phyloP scores from a whole-genome alignment of 2,329 filamentous ascomycete genomes.

The Penicillium aurantiogriseum region DNA sequence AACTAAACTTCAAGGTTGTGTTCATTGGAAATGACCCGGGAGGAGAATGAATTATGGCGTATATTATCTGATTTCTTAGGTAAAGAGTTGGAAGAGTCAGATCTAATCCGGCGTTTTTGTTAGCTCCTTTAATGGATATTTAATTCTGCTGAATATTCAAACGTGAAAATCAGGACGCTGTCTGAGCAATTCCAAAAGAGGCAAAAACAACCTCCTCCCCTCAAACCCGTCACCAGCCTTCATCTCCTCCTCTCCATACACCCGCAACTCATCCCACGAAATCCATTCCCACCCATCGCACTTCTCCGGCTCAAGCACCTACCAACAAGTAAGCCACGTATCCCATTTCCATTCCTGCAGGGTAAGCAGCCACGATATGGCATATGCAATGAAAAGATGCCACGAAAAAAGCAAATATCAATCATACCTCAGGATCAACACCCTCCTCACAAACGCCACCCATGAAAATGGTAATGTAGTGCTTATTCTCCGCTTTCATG shows the following conservation, averaged over 20 bases:
- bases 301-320: slow-evolving; percentile 51
- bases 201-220: slow-evolving; percentile 45
- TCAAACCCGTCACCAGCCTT: slow-evolving; percentile 29
- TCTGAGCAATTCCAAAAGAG: slow-evolving; percentile 47
- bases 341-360: not conserved
- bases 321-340: not conserved
- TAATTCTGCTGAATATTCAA: not conserved
- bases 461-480: slow-evolving; percentile 75
- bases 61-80: not conserved
- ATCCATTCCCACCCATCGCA: slow-evolving; percentile 57
- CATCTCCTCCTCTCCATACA: slow-evolving; percentile 29
- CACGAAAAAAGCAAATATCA: not conserved
- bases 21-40: not conserved
- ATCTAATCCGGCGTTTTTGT: not conserved
- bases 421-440: slow-evolving; percentile 53
- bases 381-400: not conserved
- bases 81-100: not conserved
- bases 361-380: not conserved
- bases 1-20: not conserved
- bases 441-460: slow-evolving; percentile 49
- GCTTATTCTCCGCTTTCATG: slow-evolving; percentile 59
- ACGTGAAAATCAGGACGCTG: slow-evolving; percentile 36
- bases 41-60: not conserved
- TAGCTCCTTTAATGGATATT: not conserved
- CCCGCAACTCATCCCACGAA: slow-evolving; percentile 49